Evolutionary conservation across 75 land plant genomes (phyloP), one percentile per base, ranked within the genome.

Genomic region (Sequoia sempervirens): DNA sequence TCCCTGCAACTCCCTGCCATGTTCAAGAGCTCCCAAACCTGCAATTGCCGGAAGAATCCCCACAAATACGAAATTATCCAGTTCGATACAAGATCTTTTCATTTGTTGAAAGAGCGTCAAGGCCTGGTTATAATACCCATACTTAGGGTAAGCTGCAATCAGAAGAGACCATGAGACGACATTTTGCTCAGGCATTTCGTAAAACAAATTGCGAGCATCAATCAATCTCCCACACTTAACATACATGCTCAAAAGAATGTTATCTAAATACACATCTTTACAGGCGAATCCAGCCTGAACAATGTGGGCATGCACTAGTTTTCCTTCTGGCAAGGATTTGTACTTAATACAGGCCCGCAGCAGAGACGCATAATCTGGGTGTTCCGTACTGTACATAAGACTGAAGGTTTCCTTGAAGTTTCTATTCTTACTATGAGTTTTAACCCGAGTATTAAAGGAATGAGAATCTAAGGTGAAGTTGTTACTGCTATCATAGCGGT

Each of bases 121-220:
- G 6, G 94, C 92, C 34, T 88, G 86, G 14, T 86, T 80, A 20
- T 81, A 84, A 86, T 26, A 84, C 32, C 80, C 90, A 85, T 93
- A 87, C 74, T 90, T 87, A 13, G 92, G 87, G 89, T 87, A 93
- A 78, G 87, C 93, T 81, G 86, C 82, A 28, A 93, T 84, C 85
- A 93, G 87, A 26, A 92, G 91, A 38, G 92, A 90, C 93, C 93
- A 93, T 8, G 88, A 83, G 75, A 93, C 91, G 84, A 89, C 82
- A 66, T 93, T 92, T 76, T 84, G 86, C 10, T 30, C 45, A 17
- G 79, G 6, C 84, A 93, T 84, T 85, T 83, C 88, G 84, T 92
- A 85, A 84, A 93, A 92, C 52, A 93, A 87, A 56, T 81, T 81
- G 3, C 40, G 26, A 1, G 54, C 82, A 47, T 81, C 82, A 20